phyloP scores from a whole-genome alignment of 306 rosid species.

The Sechiopsis laciniata region DNA sequence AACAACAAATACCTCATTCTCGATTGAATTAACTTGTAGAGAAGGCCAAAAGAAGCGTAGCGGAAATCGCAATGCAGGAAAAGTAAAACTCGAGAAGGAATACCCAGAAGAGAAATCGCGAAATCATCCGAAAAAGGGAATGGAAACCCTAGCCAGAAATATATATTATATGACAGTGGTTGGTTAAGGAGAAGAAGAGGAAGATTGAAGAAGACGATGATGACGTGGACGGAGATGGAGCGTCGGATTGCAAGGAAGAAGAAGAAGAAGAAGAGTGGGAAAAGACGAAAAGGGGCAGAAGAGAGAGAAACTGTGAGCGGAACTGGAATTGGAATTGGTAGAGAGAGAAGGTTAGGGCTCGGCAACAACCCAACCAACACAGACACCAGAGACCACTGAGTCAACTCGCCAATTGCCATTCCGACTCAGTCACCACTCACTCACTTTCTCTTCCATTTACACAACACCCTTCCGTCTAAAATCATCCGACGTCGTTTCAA shows the following conservation, averaged over 20 bases:
- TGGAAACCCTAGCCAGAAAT: conserved; percentile 55
- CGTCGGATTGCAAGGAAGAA: conserved; percentile 25
- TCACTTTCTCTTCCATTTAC: no score
- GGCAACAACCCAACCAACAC: no score
- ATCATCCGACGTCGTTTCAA: no score
- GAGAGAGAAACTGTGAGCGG: neutral
- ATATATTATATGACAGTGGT: conserved; percentile 23
- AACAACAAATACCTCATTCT: conserved; percentile 41
- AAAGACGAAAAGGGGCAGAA: conserved; percentile 25
- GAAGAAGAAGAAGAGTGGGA: conserved; percentile 25
- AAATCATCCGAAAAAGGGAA: neutral
- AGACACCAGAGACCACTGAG: conserved; percentile 18
- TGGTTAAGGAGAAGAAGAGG: conserved; percentile 20
- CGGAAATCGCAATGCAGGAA: conserved; percentile 11
- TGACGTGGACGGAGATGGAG: conserved; percentile 22
- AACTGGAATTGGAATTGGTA: neutral
- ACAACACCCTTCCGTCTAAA: no score
- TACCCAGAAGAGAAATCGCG: conserved; percentile 15
- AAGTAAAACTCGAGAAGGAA: conserved; percentile 18
- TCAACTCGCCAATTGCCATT: conserved; percentile 20
- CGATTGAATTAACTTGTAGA: neutral
- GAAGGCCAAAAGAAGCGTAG: neutral
- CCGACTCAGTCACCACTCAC: neutral
- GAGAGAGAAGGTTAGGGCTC: neutral
- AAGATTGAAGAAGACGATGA: conserved; percentile 24